Evolutionary conservation across 768 basidiomycete genomes (phyloP), one percentile per base, ranked within the genome.

Genomic region (Tephrocybe sp.): DNA sequence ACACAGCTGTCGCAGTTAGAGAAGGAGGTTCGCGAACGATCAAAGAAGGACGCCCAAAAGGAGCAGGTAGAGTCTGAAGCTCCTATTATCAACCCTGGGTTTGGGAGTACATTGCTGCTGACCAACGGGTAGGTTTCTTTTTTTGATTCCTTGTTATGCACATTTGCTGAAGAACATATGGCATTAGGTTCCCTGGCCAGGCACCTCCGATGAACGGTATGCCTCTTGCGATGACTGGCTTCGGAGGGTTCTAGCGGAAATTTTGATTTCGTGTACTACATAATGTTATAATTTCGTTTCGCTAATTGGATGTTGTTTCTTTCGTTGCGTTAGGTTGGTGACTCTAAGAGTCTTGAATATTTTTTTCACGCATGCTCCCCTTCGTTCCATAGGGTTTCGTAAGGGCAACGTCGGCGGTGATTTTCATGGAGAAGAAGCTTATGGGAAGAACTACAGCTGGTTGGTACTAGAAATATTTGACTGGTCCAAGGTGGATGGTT

Each of bases 31-130:
- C 84, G 83, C 66, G 95, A 96, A 64, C 80, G 89, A 37, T 81
- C 87, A 25, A 87, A 87, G 72, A 94, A 91, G 69, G 89, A 94
- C 28, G 79, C 76, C 22, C 84, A 87, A 65, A 96, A 97, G 72
- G 93, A 96, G 73, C 79, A 92, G 65, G 84, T 84, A 41, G 94
- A 96, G 60, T 82, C 91, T 11, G 85, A 91, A 49, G 83, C 84
- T 44, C 87, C 89, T 5, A 91, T 96, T 57, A 91, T 96, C 70
- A 93, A 92, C 64, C 89, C 91, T 30, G 78, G 79, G 36, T 77
- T 83, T 52, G 77, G 84, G 24, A 74, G 69, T 49, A 74, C 75
- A 41, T 65, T 86, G 22, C 69, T 90, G 59, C 72, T 92, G 47
- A 92, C 90, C 25, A 87, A 89, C 58, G 88, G 87, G 70, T 85